Base-by-base conservation (phyloP, 1,284 basidiomycete species). In the Xerocomus nothofagi region DNA sequence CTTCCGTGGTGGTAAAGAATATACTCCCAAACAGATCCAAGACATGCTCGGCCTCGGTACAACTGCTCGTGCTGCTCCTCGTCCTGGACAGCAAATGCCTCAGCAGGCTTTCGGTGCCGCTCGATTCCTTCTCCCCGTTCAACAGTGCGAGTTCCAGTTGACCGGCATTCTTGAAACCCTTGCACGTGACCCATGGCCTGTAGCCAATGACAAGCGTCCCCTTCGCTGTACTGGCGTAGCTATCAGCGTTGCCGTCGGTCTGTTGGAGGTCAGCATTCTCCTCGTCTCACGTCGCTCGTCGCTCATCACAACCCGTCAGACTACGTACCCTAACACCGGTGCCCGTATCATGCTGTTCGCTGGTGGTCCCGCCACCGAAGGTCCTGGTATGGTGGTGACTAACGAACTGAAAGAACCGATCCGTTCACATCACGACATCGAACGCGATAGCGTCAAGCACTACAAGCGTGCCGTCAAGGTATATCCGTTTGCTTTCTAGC, bases 1-100 rank as follows among this genome's bases (percentile, higher is more conserved):
- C 54, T 99, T 99, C 85, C 88, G 96, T 31, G 97, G 97, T 45
- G 91, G 91, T n/a, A 99, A 99, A 73, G 97, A 99, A 66, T 99
- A 99, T 70, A 76, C 88, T 49, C 87, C 93, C 50, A 99, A 99
- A 75, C 92, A 95, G 62, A 98, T 99, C 61, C 92, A 95, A 71
- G 96, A 98, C 63, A 99, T 99, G 96, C 88, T 99, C 43, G 93
- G 92, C 34, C 81, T 99, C 39, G 83, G 78, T 59, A 82, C 67
- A 2, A 82, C 85, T 56, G 82, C 82, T 57, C 86, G 88, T 39
- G 86, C 87, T 24, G 85, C 87, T 5, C 88, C 89, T 38, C 89
- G 90, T 45, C 90, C 88, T 15, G 91, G 91, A 4, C 91, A 94
- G 61, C 88, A 91, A 3, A 79, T 91, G 71, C 91, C 87, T n/a